Conservation (phyloP, 2,329 filamentous ascomycete species). For the Apiospora arundinis region DNA sequence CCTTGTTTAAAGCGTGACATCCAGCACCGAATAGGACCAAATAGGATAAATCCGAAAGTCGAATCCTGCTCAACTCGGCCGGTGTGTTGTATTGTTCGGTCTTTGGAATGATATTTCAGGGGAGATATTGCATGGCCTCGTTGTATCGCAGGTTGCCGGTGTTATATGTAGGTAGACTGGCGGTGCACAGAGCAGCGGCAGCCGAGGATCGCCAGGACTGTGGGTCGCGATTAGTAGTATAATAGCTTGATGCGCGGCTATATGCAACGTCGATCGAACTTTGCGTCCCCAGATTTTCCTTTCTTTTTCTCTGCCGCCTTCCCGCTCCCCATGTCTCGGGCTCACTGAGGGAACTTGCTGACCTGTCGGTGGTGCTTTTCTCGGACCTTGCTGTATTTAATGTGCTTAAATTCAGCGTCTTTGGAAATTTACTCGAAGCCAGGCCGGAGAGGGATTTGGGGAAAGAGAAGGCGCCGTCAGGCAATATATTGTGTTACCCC, state of each 20-base stretch:
- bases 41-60: neutral
- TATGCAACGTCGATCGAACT: neutral
- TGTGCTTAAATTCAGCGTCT: too few relatives aligned
- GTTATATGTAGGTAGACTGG: neutral
- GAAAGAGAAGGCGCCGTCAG: neutral
- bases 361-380: too few relatives aligned
- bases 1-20: neutral
- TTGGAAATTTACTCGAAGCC: neutral
- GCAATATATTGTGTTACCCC: neutral
- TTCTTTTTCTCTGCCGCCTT: neutral
- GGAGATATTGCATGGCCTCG: neutral
- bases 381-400: too few relatives aligned
- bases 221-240: constrained; percentile 6
- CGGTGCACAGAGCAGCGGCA: neutral
- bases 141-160: neutral
- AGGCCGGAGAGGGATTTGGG: neutral
- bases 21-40: neutral
- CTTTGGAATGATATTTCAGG: neutral
- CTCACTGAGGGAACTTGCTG: neutral
- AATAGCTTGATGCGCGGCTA: neutral
- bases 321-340: neutral
- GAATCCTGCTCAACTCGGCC: neutral
- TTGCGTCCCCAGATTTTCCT: neutral
- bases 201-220: neutral
- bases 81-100: neutral